A percentile compares a stretch with the other conserved stretches of the same genome.
Evolutionary conservation across 108 stramenopile genomes (phyloP).

Genomic region (Bacterosira constricta): DNA sequence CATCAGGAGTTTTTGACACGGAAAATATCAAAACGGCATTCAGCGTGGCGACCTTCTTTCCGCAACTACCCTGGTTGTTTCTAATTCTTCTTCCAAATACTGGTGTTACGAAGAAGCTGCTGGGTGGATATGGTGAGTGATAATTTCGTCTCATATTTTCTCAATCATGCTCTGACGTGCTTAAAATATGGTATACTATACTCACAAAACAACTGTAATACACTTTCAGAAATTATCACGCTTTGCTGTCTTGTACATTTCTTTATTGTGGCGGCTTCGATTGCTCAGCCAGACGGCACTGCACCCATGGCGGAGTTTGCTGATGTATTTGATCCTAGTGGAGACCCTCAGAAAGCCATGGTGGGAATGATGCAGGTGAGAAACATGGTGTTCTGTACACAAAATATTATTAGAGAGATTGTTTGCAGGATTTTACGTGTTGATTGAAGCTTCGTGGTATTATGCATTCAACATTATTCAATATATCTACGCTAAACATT

Average conservation of each 20-base stretch:
- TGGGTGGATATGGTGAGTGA: slow-evolving; percentile 60
- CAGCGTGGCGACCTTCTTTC: slow-evolving; percentile 80
- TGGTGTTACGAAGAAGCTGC: slow-evolving; percentile 68
- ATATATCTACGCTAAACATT: too few relatives aligned
- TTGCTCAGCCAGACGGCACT: slow-evolving; percentile 66
- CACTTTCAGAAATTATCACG: slow-evolving; percentile 50
- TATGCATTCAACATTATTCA: too few relatives aligned
- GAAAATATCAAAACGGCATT: slow-evolving; percentile 79
- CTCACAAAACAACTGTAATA: too few relatives aligned
- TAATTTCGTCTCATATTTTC: not conserved
- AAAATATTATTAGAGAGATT: too few relatives aligned
- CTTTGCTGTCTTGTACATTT: slow-evolving; percentile 77
- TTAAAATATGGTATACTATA: too few relatives aligned
- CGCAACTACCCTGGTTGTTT: slow-evolving; percentile 83
- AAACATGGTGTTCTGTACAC: not conserved
- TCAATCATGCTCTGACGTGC: not conserved
- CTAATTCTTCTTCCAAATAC: slow-evolving; percentile 70
- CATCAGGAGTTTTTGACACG: slow-evolving; percentile 44
- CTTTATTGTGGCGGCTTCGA: slow-evolving; percentile 76
- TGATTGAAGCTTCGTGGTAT: too few relatives aligned
- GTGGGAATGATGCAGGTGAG: slow-evolving; percentile 73
- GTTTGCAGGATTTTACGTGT: too few relatives aligned
- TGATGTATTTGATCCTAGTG: slow-evolving; percentile 86
- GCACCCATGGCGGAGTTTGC: slow-evolving; percentile 86
- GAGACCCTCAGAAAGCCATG: slow-evolving; percentile 83